These are phyloP conservation scores for Linum lewisii DNA, from an alignment of 345 rosid species.

Conservation along the genomic window DNA sequence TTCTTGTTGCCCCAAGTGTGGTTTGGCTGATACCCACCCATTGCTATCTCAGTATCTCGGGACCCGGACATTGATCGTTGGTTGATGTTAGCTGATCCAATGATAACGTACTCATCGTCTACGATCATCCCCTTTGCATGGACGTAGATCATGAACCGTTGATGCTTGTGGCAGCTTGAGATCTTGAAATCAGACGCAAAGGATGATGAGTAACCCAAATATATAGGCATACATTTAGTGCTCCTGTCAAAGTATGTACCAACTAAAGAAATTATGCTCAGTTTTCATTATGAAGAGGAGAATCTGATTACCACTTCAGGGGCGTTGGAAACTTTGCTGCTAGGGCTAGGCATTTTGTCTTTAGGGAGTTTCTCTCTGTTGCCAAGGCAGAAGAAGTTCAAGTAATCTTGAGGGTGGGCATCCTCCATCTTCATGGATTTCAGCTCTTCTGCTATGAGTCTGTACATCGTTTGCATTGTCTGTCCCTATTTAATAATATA, in stretches of 20 bases:
- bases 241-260: not conserved
- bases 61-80: slow-evolving; percentile 81
- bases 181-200: slow-evolving; percentile 29
- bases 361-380: slow-evolving; percentile 48
- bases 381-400: slow-evolving; percentile 83
- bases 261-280: not conserved
- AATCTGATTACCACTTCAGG: slow-evolving; percentile 29
- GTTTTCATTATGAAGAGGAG: not conserved
- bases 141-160: slow-evolving; percentile 74
- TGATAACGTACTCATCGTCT: slow-evolving; percentile 65
- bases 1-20: slow-evolving; percentile 49
- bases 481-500: slow-evolving; percentile 37
- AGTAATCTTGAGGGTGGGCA: slow-evolving; percentile 55
- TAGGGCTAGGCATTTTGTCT: slow-evolving; percentile 10
- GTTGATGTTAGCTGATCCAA: slow-evolving; percentile 88
- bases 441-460: slow-evolving; percentile 54
- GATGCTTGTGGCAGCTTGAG: slow-evolving; percentile 40
- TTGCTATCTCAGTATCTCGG: slow-evolving; percentile 81
- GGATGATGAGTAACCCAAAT: not conserved
- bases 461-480: slow-evolving; percentile 85
- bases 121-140: slow-evolving; percentile 85
- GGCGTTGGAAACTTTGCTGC: slow-evolving; percentile 7
- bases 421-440: slow-evolving; percentile 37
- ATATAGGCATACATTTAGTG: too few species aligned
- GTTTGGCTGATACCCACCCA: slow-evolving; percentile 69